These are phyloP conservation scores for Cladobotryum mycophilum DNA, from an alignment of 2,329 filamentous ascomycete genomes.

Conservation along the genomic window DNA sequence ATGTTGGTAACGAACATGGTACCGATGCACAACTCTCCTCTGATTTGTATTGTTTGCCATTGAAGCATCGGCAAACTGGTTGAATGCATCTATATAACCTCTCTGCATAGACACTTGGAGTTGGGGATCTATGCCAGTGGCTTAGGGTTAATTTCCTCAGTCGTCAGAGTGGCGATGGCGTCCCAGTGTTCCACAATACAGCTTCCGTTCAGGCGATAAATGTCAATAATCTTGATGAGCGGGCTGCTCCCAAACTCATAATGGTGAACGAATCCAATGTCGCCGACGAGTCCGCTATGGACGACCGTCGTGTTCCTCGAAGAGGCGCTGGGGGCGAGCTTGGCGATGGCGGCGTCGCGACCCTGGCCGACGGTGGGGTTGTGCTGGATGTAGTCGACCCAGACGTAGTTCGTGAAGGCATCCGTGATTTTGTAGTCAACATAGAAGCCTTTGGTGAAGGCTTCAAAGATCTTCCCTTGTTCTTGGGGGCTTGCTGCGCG, in stretches of 20 bases:
- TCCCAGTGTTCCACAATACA: constrained; percentile 8
- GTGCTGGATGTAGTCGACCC: constrained; percentile 5
- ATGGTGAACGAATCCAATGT: not conserved
- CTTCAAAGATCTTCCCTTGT: too few relatives aligned
- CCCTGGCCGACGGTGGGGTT: constrained; percentile 1
- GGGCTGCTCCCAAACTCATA: not conserved
- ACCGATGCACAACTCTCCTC: too few relatives aligned
- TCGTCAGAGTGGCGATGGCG: constrained; percentile 2
- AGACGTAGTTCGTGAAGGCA: constrained; percentile 1
- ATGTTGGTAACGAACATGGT: too few relatives aligned
- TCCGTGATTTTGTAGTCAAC: not conserved
- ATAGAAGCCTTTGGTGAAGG: not conserved
- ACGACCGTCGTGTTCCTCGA: not conserved
- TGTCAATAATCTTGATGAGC: constrained; percentile 1
- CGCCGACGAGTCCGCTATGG: not conserved
- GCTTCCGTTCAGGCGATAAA: constrained; percentile 4
- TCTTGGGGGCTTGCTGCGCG: too few relatives aligned
- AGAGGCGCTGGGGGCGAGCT: not conserved
- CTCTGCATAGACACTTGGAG: too few relatives aligned
- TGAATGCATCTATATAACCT: too few relatives aligned
- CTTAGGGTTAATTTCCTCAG: constrained; percentile 1
- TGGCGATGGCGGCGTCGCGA: constrained; percentile 1
- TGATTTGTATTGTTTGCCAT: too few relatives aligned
- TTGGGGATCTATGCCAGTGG: not conserved
- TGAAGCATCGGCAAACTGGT: too few relatives aligned